These are phyloP conservation scores for Jacaranda mimosifolia DNA, from an alignment of 257 asterid species.

Conservation along the genomic window DNA sequence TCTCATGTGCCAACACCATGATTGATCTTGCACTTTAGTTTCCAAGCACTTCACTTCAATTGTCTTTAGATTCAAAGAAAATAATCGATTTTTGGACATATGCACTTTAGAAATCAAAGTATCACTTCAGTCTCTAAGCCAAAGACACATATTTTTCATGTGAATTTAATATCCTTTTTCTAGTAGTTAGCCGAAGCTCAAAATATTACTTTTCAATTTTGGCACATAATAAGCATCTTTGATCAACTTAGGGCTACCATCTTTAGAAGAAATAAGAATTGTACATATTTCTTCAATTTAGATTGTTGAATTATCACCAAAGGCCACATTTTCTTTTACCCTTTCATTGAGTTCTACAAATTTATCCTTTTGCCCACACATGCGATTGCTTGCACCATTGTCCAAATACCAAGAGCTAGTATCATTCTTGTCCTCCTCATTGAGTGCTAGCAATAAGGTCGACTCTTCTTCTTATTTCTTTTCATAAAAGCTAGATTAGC, in stretches of 20 bases:
- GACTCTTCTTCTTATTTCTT: background rate
- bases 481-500: background rate
- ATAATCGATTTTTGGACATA: background rate
- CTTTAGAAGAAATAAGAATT: background rate
- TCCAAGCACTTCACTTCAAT: too few species aligned
- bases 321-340: background rate
- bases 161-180: background rate
- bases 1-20: background rate
- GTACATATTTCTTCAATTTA: conserved; percentile 1
- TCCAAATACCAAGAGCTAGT: too few species aligned
- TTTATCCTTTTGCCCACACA: too few species aligned
- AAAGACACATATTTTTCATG: background rate
- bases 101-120: background rate
- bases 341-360: too few species aligned
- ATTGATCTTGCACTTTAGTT: background rate
- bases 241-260: conserved; percentile 3
- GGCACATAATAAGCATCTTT: too few species aligned
- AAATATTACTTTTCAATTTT: too few species aligned
- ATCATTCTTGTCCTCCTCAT: background rate
- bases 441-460: background rate
- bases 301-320: conserved; percentile 16
- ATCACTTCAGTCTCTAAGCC: too few species aligned
- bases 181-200: too few species aligned
- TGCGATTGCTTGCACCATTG: too few species aligned
- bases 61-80: background rate